These are phyloP conservation scores for Ilyonectria robusta DNA, from an alignment of 2,329 filamentous ascomycete species.

Conservation along the genomic window DNA sequence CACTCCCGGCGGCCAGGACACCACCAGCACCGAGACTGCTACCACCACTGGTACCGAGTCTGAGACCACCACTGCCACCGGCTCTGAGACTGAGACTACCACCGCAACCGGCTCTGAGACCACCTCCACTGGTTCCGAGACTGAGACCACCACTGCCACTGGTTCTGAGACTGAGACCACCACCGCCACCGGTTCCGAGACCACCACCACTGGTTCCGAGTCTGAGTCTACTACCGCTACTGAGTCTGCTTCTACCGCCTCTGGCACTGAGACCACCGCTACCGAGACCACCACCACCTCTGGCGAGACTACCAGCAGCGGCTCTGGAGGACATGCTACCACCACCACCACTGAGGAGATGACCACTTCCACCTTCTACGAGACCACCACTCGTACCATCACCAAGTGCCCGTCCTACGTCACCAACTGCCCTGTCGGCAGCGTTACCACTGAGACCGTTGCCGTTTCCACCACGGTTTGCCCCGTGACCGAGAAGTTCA, in stretches of 20 bases:
- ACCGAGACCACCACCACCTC: slow-evolving; percentile 40
- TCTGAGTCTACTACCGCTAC: background rate
- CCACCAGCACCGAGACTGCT: slow-evolving; percentile 26
- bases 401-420: slow-evolving; percentile 38
- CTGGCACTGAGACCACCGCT: slow-evolving; percentile 14
- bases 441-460: slow-evolving; percentile 49
- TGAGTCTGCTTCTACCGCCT: slow-evolving; percentile 3
- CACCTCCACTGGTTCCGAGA: background rate
- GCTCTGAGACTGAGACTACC: slow-evolving; percentile 10
- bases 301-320: slow-evolving; percentile 42
- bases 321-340: background rate
- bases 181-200: background rate
- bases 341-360: slow-evolving; percentile 45
- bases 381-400: slow-evolving; percentile 42
- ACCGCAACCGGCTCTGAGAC: slow-evolving; percentile 13
- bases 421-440: slow-evolving; percentile 47
- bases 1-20: background rate
- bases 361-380: slow-evolving; percentile 43
- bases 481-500: slow-evolving; percentile 51
- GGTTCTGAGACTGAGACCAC: background rate
- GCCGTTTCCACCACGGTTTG: slow-evolving; percentile 57
- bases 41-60: slow-evolving; percentile 20
- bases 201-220: background rate
- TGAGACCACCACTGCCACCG: slow-evolving; percentile 24
- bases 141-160: background rate